These are phyloP conservation scores for Cenchrus fungigraminus DNA, from an alignment of 176 grass and related monocot genomes.

Conservation along the genomic window DNA sequence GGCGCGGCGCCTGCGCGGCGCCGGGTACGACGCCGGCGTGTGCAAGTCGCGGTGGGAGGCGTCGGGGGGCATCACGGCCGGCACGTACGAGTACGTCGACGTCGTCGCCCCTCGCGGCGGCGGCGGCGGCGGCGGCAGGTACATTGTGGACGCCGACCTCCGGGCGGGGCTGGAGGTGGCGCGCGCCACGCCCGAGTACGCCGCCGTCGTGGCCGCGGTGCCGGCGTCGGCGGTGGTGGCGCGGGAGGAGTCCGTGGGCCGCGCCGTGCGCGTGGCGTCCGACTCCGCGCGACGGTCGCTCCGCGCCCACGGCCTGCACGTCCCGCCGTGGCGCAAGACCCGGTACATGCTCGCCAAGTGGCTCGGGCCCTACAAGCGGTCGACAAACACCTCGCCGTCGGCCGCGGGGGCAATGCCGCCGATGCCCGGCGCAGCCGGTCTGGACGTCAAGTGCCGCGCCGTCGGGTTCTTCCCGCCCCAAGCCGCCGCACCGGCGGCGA, in stretches of 20 bases:
- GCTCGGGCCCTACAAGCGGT: constrained; percentile 84
- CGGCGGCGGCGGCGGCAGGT: constrained; percentile 40
- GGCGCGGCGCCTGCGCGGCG: constrained; percentile 46
- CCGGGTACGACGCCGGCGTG: constrained; percentile 82
- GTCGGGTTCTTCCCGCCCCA: constrained; percentile 47
- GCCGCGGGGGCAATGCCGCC: constrained; percentile 27
- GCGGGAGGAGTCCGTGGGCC: constrained; percentile 56
- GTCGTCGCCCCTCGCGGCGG: constrained; percentile 25
- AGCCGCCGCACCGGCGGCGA: constrained; percentile 26
- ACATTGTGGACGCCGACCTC: constrained; percentile 92
- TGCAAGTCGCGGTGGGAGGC: constrained; percentile 81
- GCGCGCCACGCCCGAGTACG: constrained; percentile 70
- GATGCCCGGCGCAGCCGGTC: constrained; percentile 18
- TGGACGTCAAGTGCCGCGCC: constrained; percentile 59
- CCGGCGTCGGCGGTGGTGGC: constrained; percentile 65
- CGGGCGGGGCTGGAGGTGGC: constrained; percentile 77
- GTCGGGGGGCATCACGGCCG: constrained; percentile 51
- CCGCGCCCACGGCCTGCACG: constrained; percentile 63
- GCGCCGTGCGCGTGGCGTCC: constrained; percentile 60
- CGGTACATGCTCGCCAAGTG: constrained; percentile 95
- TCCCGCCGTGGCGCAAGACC: constrained; percentile 90
- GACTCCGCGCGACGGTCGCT: constrained; percentile 67
- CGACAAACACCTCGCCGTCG: constrained; percentile 26
- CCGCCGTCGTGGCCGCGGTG: constrained; percentile 41
- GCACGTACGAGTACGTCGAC: constrained; percentile 94